Evolutionary conservation across 2,329 filamentous ascomycete species (phyloP), one percentile per base, ranked within the genome.

Genomic region (Microdochium paspali): DNA sequence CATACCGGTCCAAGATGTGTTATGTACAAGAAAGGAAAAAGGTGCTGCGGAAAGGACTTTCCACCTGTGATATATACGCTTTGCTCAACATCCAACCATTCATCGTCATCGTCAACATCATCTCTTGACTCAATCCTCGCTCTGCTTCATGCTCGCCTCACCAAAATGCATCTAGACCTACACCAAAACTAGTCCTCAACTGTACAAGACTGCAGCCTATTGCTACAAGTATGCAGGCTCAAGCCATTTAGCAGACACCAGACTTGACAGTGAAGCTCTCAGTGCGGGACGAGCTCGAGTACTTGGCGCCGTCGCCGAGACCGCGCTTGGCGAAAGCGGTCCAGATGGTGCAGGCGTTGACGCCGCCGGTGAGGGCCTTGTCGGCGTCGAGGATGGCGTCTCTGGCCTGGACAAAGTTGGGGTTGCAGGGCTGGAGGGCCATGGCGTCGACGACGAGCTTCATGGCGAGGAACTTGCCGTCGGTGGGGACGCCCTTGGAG

Each of bases 371-470:
- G n/a, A 75, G 58, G 2, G 65, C 66, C 53, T 58, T 56, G 54
- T 76, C 72, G 0, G 72, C 71, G 48, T 76, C 72, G 15, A 76
- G 49, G 54, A 76, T 73, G 15, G 71, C 71, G 51, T 75, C 68
- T 35, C 73, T 63, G 6, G 69, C 71, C 46, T 67, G 63, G 10
- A 74, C 54, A 49, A 75, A 72, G 48, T 66, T 71, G 32, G 73
- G 72, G 55, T 69, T 71, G 62, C 73, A 76, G 42, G 73, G 73
- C 62, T 75, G 72, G 52, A 76, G 58, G 18, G 70, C 69, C 66
- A 75, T 65, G 15, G 63, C 71, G 46, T 74, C 71, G 24, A 72
- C 45, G 3, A 74, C 68, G 12, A 76, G 57, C 63, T 74, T 74
- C 65, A 75, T 66, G 9, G 67, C 57, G 18, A 75, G 57, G 53